Base-by-base conservation (phyloP, 768 basidiomycete genomes). In the Termitomyces sp. region DNA sequence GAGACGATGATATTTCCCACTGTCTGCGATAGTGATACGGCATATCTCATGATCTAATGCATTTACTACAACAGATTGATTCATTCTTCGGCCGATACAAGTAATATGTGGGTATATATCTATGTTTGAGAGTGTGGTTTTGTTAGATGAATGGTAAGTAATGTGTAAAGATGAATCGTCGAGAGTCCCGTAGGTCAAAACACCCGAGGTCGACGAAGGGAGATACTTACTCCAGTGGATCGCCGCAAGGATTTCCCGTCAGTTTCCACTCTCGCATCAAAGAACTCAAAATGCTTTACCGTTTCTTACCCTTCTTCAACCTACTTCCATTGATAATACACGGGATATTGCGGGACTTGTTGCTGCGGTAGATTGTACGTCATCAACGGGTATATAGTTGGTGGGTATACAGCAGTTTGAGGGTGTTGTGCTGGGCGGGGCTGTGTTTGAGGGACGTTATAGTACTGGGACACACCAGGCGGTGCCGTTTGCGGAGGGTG, bases 251-350 rank as follows among this genome's bases (percentile, higher is more conserved):
- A 40, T 42, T 40, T 32, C 28, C 18, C 18, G 12, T 32, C 6
- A 3, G 28, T 7, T 42, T 42, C 4, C 32, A 33, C 9, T 9
- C 13, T n/a, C 55, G 12, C n/a, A n/a, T 8, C 18, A 2, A 11
- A 20, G 0, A 55, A 12, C 7, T 16, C 16, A 39, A 15, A 16
- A 24, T 3, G 28, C 7, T 55, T 24, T 39, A 48, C 50, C 50
- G 32, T 15, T 44, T 51, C 44, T 49, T 54, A 18, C 52, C 12
- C 44, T 45, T 60, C n/a, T 52, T 53, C 16, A 20, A 36, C 32
- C 48, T 49, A 33, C 59, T 56, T 38, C 49, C 55, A 40, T 36
- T 61, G 64, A 53, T 61, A 55, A 36, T 61, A 55, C 15, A 59
- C 61, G 2, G 64, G 62, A 15, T 39, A 56, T 28, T 39, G 59